Evolutionary conservation across 768 basidiomycete genomes (phyloP).

Genomic region (Boletus rubroflammeus): DNA sequence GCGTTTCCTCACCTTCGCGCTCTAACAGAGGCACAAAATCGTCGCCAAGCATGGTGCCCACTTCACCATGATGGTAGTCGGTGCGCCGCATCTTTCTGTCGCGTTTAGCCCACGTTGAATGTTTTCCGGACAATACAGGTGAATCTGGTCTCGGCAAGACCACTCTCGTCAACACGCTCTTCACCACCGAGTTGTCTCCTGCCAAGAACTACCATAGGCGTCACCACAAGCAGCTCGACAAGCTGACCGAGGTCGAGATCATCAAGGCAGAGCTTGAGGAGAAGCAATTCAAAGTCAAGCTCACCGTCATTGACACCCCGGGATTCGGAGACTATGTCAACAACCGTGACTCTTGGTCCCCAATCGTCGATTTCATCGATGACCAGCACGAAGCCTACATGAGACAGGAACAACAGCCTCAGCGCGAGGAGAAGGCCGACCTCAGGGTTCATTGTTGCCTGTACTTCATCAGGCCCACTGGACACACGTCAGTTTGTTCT

Average conservation of each 20-base stretch:
- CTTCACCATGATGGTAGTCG: conserved; percentile 99
- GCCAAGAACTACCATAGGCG: conserved; percentile 87
- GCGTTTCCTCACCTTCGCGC: conserved; percentile 3
- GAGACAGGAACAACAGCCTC: conserved; percentile 50
- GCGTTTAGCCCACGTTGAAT: not conserved
- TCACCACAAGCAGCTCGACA: conserved; percentile 96
- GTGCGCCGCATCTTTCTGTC: conserved; percentile 37
- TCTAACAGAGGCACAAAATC: conserved; percentile 90
- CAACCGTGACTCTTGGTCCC: conserved; percentile 98
- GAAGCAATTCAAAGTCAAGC: conserved; percentile 98
- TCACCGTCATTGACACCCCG: conserved; percentile 98
- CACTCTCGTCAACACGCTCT: conserved; percentile 97
- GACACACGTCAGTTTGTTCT: conserved; percentile 75
- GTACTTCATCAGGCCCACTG: conserved; percentile 95
- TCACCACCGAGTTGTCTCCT: conserved; percentile 93
- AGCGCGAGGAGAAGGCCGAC: conserved; percentile 90
- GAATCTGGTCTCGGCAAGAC: conserved; percentile 98
- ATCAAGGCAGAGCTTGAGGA: conserved; percentile 99
- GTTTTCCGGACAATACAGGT: conserved; percentile 43
- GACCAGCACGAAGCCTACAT: not conserved
- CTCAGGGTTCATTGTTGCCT: conserved; percentile 94
- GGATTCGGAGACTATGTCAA: conserved; percentile 99
- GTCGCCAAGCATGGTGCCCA: conserved; percentile 96
- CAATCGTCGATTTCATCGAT: conserved; percentile 27
- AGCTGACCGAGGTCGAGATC: conserved; percentile 97